These are phyloP conservation scores for Chlamydomonas applanata DNA, from an alignment of 139 green algal genomes.

Conservation along the genomic window DNA sequence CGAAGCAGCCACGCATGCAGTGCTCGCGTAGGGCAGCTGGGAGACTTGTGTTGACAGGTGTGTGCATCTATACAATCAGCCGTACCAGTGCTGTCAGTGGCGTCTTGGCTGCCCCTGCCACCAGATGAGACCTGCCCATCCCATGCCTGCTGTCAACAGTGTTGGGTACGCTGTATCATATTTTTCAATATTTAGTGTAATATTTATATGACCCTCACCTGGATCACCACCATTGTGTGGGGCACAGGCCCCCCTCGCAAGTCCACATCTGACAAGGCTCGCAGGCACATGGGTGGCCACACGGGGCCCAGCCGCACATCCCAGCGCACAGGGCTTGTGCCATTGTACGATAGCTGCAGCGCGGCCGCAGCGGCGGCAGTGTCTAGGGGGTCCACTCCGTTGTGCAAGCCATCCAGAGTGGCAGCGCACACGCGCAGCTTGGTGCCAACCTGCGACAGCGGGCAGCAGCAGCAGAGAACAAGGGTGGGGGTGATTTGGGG, in stretches of 20 bases:
- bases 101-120: too few relatives aligned
- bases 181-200: too few relatives aligned
- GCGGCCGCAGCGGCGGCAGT: slow-evolving; percentile 1
- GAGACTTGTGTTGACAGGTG: too few relatives aligned
- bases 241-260: slow-evolving; percentile 27
- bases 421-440: slow-evolving; percentile 54
- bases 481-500: too few relatives aligned
- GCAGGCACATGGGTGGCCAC: slow-evolving; percentile 21
- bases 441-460: neutral
- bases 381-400: slow-evolving; percentile 40
- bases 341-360: slow-evolving; percentile 48
- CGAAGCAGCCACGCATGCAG: too few relatives aligned
- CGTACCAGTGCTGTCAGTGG: too few relatives aligned
- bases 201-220: too few relatives aligned
- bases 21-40: too few relatives aligned
- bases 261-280: slow-evolving; percentile 17
- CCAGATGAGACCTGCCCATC: too few relatives aligned
- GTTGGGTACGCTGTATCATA: too few relatives aligned
- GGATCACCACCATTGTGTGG: slow-evolving; percentile 25
- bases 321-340: slow-evolving; percentile 24
- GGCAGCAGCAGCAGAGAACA: too few relatives aligned
- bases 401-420: slow-evolving; percentile 28
- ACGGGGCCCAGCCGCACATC: slow-evolving; percentile 31
- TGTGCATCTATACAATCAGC: too few relatives aligned
- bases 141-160: neutral